phyloP scores from a whole-genome alignment of 805 yeast species.

The Yamadazyma paraphyllophila region DNA sequence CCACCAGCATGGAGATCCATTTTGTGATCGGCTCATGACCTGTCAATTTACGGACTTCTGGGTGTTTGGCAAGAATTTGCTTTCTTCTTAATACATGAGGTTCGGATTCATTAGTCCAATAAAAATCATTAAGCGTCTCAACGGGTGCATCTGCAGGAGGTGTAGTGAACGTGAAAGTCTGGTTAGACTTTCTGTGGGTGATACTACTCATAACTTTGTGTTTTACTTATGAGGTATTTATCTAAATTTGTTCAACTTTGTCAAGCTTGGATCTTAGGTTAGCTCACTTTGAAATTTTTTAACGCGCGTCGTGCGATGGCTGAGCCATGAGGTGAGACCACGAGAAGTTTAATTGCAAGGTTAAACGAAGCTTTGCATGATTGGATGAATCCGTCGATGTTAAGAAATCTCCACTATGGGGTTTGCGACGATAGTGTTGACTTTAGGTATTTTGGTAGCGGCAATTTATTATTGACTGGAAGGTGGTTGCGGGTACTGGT shows the following conservation, averaged over 20 bases:
- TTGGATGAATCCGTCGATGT: background rate
- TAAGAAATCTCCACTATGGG: too few species aligned
- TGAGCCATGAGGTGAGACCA: background rate
- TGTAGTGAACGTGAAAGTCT: constrained; percentile 31
- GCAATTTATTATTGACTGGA: background rate
- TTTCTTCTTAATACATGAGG: constrained; percentile 78
- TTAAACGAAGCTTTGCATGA: background rate
- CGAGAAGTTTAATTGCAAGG: background rate
- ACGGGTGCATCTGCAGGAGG: constrained; percentile 42
- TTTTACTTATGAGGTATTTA: background rate
- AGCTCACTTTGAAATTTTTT: constrained; percentile 4
- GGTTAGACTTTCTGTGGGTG: constrained; percentile 18
- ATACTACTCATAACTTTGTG: constrained; percentile 2
- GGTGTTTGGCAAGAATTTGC: constrained; percentile 69
- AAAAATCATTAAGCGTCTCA: constrained; percentile 59
- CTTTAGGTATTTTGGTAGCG: background rate
- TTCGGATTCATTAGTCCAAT: constrained; percentile 80
- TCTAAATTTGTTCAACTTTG: background rate
- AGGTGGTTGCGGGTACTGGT: background rate
- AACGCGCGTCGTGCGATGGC: constrained; percentile 4
- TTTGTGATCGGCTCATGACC: constrained; percentile 88
- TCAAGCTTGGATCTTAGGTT: constrained; percentile 4
- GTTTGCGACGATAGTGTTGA: too few species aligned
- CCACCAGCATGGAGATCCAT: constrained; percentile 67
- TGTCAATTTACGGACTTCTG: constrained; percentile 73